Evolutionary conservation across 2,329 filamentous ascomycete species (phyloP), one percentile per base, ranked within the genome.

Genomic region (Arthrobotrys iridis): DNA sequence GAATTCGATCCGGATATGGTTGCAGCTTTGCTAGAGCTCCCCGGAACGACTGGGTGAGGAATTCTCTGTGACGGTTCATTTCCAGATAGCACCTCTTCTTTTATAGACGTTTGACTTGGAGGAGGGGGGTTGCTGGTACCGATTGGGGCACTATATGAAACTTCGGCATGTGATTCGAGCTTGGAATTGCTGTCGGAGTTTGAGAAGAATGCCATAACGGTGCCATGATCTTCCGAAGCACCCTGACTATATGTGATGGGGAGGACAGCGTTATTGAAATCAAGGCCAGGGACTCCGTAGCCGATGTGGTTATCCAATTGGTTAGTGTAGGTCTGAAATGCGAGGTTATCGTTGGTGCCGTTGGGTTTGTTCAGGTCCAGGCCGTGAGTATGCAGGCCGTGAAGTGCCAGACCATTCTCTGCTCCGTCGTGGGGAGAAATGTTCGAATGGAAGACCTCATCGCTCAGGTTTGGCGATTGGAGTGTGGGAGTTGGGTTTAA

Each of bases 331-430:
- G 63, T 18, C 6, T 67, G 63, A 15, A 68, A 75, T 20, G 48
- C 28, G 7, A 75, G 48, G 5, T 33, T 18, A 13, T 35, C 46
- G 30, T 22, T 59, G n/a, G 52, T 59, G 10, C 57, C 46, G 13
- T 65, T 57, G 40, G 57, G n/a, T 30, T 75, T 75, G 41, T 45
- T 63, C 15, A 67, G 46, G 30, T 50, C 46, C 28, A 75, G 10
- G 2, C 43, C 22, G 1, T 58, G 46, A 15, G 37, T 7, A 43
- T 75, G 71, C 2, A 75, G 46, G 8, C 63, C 57, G 46, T 75
- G 71, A 26, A 75, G 63, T n/a, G 63, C 57, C 10, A 75, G n/a
- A 15, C 57, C 58, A 28, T 48, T 75, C 20, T 68, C 57, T 11
- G 48, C 22, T 3, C 57, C 28, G 24, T 63, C 57, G 10, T 65